A percentile compares a stretch with the other conserved stretches of the same genome.
Conservation (phyloP, 768 basidiomycete species). For the Inosperma sp. region DNA sequence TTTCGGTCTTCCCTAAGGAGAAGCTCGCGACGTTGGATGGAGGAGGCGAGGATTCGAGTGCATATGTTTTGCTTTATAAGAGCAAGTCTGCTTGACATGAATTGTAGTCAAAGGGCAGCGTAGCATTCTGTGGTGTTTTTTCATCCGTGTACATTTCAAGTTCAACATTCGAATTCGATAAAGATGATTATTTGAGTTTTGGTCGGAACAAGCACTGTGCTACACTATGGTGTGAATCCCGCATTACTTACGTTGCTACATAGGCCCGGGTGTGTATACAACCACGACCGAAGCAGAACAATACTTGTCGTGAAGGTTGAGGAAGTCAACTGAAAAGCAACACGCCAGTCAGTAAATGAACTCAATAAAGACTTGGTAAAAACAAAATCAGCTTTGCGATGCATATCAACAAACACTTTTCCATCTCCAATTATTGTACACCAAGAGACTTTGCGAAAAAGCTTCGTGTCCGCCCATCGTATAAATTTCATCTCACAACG, state of each 20-base stretch:
- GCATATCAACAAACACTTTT: constrained; percentile 70
- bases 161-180: too few relatives aligned
- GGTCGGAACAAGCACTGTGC: too few relatives aligned
- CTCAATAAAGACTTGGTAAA: background rate
- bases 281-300: too few relatives aligned
- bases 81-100: constrained; percentile 18
- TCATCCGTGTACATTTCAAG: background rate
- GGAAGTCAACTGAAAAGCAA: too few relatives aligned
- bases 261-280: too few relatives aligned
- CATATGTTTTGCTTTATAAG: constrained; percentile 86
- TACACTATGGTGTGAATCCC: too few relatives aligned
- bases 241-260: too few relatives aligned
- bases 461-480: constrained; percentile 90
- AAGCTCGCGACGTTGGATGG: constrained; percentile 84
- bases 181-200: too few relatives aligned
- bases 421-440: constrained; percentile 79
- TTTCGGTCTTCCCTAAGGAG: constrained; percentile 78
- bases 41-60: constrained; percentile 85
- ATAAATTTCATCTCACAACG: constrained; percentile 73
- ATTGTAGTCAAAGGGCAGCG: background rate
- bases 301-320: too few relatives aligned
- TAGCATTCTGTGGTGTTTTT: background rate
- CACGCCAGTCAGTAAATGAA: too few relatives aligned
- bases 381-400: constrained; percentile 63
- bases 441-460: constrained; percentile 65